Conservation (phyloP, 1,284 basidiomycete species). For the Ceratobasidium sp. region DNA sequence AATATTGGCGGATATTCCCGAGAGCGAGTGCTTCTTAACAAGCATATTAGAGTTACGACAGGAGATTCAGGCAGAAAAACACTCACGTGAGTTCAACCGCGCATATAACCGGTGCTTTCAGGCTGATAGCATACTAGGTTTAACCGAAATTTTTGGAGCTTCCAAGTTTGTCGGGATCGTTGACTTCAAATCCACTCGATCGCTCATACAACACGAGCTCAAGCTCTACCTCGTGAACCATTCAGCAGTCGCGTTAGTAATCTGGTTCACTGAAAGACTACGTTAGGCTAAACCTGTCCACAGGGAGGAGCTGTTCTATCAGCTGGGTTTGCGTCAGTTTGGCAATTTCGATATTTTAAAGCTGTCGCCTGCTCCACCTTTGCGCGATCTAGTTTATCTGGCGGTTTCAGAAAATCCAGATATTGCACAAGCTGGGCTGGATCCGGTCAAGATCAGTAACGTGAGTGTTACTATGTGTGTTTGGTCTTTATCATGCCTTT, state of each 20-base stretch:
- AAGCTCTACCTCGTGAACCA: conserved; percentile 93
- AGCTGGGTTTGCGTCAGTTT: conserved; percentile 93
- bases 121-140: conserved; percentile 64
- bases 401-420: conserved; percentile 80
- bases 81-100: conserved; percentile 70
- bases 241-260: conserved; percentile 78
- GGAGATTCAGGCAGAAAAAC: conserved; percentile 71
- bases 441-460: conserved; percentile 71
- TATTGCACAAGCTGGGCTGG: conserved; percentile 56
- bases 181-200: conserved; percentile 79
- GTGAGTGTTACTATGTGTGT: conserved; percentile 63
- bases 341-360: conserved; percentile 83
- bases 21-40: conserved; percentile 84
- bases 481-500: not conserved
- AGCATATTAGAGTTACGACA: conserved; percentile 83
- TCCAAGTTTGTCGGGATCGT: conserved; percentile 96
- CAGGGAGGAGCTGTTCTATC: conserved; percentile 96
- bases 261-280: conserved; percentile 34
- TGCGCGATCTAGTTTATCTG: conserved; percentile 80
- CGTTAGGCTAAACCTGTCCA: conserved; percentile 2
- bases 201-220: conserved; percentile 90
- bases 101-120: not conserved
- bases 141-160: conserved; percentile 86
- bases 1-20: conserved; percentile 59
- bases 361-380: conserved; percentile 84